These are phyloP conservation scores for Cadophora luteo-olivacea DNA, from an alignment of 2,329 filamentous ascomycete genomes.

Conservation along the genomic window DNA sequence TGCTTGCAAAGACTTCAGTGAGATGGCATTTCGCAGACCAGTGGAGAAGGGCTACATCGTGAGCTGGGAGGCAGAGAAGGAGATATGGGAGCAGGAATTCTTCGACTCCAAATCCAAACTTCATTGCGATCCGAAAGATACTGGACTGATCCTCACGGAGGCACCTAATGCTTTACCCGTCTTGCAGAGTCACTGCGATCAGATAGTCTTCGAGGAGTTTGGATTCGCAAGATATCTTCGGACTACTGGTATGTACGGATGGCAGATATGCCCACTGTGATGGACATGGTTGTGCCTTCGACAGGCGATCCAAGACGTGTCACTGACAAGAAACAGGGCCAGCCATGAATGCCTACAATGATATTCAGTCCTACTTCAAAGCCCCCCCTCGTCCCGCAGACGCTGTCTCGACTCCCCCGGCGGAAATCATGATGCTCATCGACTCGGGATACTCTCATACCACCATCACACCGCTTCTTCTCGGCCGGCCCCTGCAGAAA, in stretches of 20 bases:
- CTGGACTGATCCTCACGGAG: slow-evolving; percentile 85
- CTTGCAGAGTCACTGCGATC: slow-evolving; percentile 89
- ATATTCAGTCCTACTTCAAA: slow-evolving; percentile 72
- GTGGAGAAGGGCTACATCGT: slow-evolving; percentile 95
- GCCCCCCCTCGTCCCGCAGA: slow-evolving; percentile 57
- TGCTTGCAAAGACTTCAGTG: slow-evolving; percentile 85
- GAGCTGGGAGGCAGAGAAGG: slow-evolving; percentile 95
- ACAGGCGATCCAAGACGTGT: background rate
- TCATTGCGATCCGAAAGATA: slow-evolving; percentile 77
- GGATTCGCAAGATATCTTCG: slow-evolving; percentile 88
- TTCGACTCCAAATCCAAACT: slow-evolving; percentile 72
- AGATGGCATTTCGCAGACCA: slow-evolving; percentile 84
- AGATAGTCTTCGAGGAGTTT: slow-evolving; percentile 98
- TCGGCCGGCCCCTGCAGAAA: slow-evolving; percentile 79
- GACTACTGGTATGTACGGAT: slow-evolving; percentile 62
- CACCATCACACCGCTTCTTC: slow-evolving; percentile 84
- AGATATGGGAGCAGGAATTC: slow-evolving; percentile 93
- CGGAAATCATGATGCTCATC: slow-evolving; percentile 85
- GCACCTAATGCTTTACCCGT: slow-evolving; percentile 82
- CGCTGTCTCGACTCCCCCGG: slow-evolving; percentile 57
- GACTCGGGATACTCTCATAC: slow-evolving; percentile 95
- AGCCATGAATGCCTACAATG: slow-evolving; percentile 81
- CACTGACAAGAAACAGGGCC: slow-evolving; percentile 57
- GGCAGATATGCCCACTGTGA: background rate
- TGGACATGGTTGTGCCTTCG: background rate